Evolutionary conservation across 495 filamentous ascomycete species (phyloP).

Genomic region (Parathielavia appendiculata): DNA sequence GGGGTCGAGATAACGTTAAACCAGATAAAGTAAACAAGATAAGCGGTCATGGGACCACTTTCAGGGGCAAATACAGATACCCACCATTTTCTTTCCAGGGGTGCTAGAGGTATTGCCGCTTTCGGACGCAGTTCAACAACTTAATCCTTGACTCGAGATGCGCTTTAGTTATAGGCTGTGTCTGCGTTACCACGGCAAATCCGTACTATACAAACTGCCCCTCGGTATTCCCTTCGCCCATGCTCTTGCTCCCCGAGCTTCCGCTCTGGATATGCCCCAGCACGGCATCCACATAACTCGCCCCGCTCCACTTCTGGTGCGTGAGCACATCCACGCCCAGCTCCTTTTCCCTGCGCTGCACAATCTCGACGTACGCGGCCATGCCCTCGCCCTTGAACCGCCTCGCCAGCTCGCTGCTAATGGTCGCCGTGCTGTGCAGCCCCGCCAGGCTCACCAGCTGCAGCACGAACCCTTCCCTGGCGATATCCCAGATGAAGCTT

Average conservation of each 20-base stretch:
- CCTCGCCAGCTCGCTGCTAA: constrained; percentile 76
- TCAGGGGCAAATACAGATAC: not conserved
- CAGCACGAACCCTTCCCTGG: constrained; percentile 85
- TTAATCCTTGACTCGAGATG: not conserved
- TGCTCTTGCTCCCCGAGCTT: constrained; percentile 72
- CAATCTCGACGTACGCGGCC: constrained; percentile 87
- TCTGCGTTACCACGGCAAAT: too few species aligned
- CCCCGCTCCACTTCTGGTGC: constrained; percentile 98
- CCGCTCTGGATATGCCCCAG: constrained; percentile 88
- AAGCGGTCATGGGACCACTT: constrained; percentile 10
- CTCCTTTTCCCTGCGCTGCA: constrained; percentile 87
- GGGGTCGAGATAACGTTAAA: constrained; percentile 12
- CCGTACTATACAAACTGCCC: constrained; percentile 40
- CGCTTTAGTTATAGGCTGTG: too few species aligned
- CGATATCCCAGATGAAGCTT: constrained; percentile 93
- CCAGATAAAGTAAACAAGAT: not conserved
- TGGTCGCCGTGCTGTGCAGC: constrained; percentile 80
- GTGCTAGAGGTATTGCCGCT: too few species aligned
- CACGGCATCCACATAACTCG: constrained; percentile 87
- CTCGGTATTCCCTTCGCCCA: constrained; percentile 81
- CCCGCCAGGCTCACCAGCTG: constrained; percentile 92
- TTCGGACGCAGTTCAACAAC: too few species aligned
- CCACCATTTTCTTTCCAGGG: not conserved
- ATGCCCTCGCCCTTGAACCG: constrained; percentile 88
- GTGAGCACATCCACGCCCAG: constrained; percentile 90